These are phyloP conservation scores for Dendrocalamus sinicus DNA, from an alignment of 176 grass and related monocot genomes.

Conservation along the genomic window DNA sequence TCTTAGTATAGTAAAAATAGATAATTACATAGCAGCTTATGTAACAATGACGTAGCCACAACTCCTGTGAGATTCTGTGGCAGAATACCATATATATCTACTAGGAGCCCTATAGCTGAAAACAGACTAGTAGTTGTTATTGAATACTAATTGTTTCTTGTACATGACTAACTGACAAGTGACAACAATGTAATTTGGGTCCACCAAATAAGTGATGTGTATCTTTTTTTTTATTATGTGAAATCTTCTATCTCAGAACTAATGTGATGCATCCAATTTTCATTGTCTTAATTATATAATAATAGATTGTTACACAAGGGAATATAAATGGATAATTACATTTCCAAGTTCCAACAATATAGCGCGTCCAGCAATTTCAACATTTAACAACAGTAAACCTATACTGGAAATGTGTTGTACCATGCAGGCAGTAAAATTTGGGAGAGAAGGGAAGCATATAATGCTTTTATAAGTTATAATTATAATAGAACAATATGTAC, in stretches of 20 bases:
- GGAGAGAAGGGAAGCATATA: conserved; percentile 11
- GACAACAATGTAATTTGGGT: neutral
- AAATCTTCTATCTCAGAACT: neutral
- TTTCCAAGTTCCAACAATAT: conserved; percentile 28
- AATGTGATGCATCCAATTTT: neutral
- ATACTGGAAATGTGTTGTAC: conserved; percentile 23
- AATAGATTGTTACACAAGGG: neutral
- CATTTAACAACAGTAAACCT: conserved; percentile 10
- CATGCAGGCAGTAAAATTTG: conserved; percentile 5
- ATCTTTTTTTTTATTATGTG: neutral
- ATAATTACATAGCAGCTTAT: neutral
- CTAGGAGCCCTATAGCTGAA: conserved; percentile 7
- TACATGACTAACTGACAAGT: conserved; percentile 11
- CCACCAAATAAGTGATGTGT: conserved; percentile 21
- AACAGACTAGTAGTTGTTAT: neutral
- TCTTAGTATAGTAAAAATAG: conserved; percentile 9
- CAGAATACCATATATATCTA: neutral
- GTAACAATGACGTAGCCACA: neutral
- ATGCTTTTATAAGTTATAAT: neutral
- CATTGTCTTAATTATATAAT: conserved; percentile 2
- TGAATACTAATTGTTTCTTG: conserved; percentile 3
- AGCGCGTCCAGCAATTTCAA: neutral
- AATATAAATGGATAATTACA: conserved; percentile 1
- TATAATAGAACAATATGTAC: conserved; percentile 50
- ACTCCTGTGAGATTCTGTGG: neutral